Evolutionary conservation across 1,284 basidiomycete species (phyloP).

Genomic region (Ceratobasidium sp.): DNA sequence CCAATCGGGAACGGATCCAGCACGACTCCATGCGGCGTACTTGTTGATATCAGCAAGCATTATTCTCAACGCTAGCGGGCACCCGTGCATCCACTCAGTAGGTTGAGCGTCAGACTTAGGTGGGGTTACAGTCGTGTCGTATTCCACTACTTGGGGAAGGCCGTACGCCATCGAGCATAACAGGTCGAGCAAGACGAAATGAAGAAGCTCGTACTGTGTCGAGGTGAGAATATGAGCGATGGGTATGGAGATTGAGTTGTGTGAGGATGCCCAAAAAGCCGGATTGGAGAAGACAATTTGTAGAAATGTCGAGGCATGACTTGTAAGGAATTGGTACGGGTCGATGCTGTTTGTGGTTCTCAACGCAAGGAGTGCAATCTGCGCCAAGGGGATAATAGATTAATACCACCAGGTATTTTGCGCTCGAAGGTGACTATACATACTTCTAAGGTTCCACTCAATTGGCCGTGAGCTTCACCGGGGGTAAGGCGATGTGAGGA

Average conservation of each 20-base stretch:
- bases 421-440: background rate
- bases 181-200: conserved; percentile 17
- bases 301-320: conserved; percentile 11
- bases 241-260: background rate
- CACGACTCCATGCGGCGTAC: background rate
- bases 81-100: background rate
- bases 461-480: background rate
- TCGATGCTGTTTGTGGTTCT: background rate
- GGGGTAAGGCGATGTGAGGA: background rate
- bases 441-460: conserved; percentile 8
- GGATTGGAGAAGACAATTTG: conserved; percentile 1
- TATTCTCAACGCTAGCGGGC: conserved; percentile 1
- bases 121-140: background rate
- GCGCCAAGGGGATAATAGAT: background rate
- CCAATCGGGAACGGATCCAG: background rate
- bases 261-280: background rate
- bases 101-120: background rate
- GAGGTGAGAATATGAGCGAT: conserved; percentile 11
- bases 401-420: background rate
- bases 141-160: no score
- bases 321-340: background rate
- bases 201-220: background rate
- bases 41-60: conserved; percentile 17
- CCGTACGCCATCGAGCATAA: conserved; percentile 23
- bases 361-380: conserved; percentile 5